phyloP scores from a whole-genome alignment of 371 early-diverging fungal genomes.

The Mortierella sp. region DNA sequence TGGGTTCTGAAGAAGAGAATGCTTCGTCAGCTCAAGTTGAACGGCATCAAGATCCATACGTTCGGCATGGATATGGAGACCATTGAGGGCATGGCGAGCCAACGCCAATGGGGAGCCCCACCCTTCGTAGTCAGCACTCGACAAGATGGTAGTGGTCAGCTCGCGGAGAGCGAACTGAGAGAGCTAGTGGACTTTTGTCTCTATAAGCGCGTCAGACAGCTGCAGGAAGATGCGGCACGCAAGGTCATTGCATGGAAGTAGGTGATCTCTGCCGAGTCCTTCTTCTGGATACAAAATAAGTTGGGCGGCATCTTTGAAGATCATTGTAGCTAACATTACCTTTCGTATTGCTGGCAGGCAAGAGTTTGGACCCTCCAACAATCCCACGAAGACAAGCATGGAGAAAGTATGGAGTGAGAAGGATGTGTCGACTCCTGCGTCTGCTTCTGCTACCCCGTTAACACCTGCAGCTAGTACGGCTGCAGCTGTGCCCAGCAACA shows the following conservation, averaged over 20 bases:
- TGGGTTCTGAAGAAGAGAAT: conserved; percentile 46
- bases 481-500: too few relatives aligned
- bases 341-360: not conserved
- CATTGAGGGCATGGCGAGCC: conserved; percentile 26
- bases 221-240: conserved; percentile 40
- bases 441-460: not conserved
- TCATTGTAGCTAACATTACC: conserved; percentile 5
- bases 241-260: conserved; percentile 50
- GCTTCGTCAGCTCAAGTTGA: conserved; percentile 47
- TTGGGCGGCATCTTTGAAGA: not conserved
- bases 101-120: conserved; percentile 43
- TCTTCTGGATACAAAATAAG: not conserved
- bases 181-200: conserved; percentile 32
- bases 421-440: conserved; percentile 2
- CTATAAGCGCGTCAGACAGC: conserved; percentile 26
- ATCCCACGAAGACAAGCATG: conserved; percentile 9
- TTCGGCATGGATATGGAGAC: conserved; percentile 35
- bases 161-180: conserved; percentile 32
- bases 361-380: conserved; percentile 20
- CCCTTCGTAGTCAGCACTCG: conserved; percentile 40
- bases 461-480: not conserved
- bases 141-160: conserved; percentile 10
- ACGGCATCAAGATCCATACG: conserved; percentile 40
- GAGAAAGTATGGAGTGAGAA: conserved; percentile 35
- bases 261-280: not conserved